Base-by-base conservation (phyloP, 2,329 filamentous ascomycete species). In the Parascedosporium putredinis region DNA sequence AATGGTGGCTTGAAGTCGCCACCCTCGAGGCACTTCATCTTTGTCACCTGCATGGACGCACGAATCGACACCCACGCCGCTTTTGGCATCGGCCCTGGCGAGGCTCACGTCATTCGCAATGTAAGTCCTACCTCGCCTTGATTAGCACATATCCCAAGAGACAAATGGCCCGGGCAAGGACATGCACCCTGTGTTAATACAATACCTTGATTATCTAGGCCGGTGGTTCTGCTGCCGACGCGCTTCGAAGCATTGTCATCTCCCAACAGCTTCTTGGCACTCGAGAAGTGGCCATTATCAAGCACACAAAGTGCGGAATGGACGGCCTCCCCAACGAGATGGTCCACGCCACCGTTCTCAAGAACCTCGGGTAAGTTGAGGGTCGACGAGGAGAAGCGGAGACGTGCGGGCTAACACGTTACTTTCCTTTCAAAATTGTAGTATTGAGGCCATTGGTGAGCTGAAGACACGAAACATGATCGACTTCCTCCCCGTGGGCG, bases 191-290 rank as follows among this genome's bases (percentile, higher is more conserved):
- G 22, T 9, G 20, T 20, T 48, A 23, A 24, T 27, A 40, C 22
- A 27, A 22, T 14, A 4, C 20, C n/a, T 10, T 34, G 16, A 9
- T 12, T 18, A 3, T 14, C 16, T 34, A 52, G 51, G 84, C 82
- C 8, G 83, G 83, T 2, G 85, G 72, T 1, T 80, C 75, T 14
- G 82, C 78, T 1, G 67, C 71, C 33, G 86, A 91, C 51, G 84
- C 82, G 0, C 71, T 90, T 6, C 81, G 87, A 47, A 86, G 80
- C 18, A 75, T 93, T 50, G 64, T 91, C 53, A 88, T 93, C 59
- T 89, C 84, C 0, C 74, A 93, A 66, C 86, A 91, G 62, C 71
- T 91, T 6, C 75, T 93, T 0, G 85, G 83, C 7, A 93, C 87
- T 0, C 72, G 75, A 1, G 86, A 91, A 63, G 81, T 93, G 46